Evolutionary conservation across 2,329 filamentous ascomycete species (phyloP).

Genomic region (Fusarium anguioides): DNA sequence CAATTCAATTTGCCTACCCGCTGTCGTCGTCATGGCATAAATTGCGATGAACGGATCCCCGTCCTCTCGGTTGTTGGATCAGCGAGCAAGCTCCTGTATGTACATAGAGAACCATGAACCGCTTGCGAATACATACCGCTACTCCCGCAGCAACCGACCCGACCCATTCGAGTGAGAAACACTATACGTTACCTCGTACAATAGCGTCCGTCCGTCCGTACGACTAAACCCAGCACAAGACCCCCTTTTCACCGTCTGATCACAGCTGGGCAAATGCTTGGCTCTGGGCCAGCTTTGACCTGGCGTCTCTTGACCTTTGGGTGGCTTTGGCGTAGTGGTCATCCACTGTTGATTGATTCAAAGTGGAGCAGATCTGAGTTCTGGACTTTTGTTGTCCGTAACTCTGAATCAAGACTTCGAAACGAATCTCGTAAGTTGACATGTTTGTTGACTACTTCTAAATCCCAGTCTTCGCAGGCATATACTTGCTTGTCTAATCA

Average conservation of each 20-base stretch:
- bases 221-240: neutral
- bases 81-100: constrained; percentile 3
- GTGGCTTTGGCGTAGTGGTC: neutral
- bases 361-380: neutral
- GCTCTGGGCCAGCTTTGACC: neutral
- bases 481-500: neutral
- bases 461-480: neutral
- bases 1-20: constrained; percentile 16
- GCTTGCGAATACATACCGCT: constrained; percentile 22
- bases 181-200: constrained; percentile 8
- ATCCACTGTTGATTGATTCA: neutral
- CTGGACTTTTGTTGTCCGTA: no score
- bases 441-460: neutral
- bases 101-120: constrained; percentile 1
- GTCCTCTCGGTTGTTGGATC: constrained; percentile 17
- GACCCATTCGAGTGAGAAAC: neutral
- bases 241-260: constrained; percentile 23
- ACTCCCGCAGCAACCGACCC: constrained; percentile 18
- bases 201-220: constrained; percentile 4
- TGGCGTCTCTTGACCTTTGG: constrained; percentile 14
- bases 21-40: constrained; percentile 37
- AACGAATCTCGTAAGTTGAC: constrained; percentile 10
- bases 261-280: constrained; percentile 8
- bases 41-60: constrained; percentile 37
- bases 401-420: neutral